phyloP scores from a whole-genome alignment of 306 rosid species.

The Ormosia semicastrata region DNA sequence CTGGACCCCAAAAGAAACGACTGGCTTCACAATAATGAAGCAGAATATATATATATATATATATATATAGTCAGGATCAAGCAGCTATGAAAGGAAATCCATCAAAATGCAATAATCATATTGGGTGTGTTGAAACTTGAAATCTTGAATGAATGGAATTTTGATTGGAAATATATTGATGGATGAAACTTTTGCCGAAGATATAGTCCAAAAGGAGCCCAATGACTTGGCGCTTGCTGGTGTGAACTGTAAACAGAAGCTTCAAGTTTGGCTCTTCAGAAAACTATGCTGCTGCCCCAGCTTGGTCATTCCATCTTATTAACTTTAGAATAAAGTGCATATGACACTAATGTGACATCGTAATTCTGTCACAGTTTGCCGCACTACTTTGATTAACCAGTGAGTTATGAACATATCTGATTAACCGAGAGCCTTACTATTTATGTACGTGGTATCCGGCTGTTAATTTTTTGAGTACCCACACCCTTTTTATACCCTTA shows the following conservation, averaged over 20 bases:
- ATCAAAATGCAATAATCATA: not conserved
- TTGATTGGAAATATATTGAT: conserved; percentile 6
- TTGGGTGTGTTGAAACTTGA: not conserved
- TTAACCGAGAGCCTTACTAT: no score
- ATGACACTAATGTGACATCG: not conserved
- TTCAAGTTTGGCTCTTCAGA: not conserved
- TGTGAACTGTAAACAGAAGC: conserved; percentile 16
- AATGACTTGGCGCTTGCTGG: not conserved
- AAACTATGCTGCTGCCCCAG: not conserved
- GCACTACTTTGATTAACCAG: not conserved
- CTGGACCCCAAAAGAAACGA: not conserved
- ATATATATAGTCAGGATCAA: not conserved
- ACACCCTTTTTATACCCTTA: no score
- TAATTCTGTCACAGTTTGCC: not conserved
- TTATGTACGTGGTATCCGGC: no score
- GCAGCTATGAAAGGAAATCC: not conserved
- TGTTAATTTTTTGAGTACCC: no score
- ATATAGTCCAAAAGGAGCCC: conserved; percentile 13
- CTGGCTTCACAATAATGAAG: not conserved
- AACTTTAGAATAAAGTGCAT: not conserved
- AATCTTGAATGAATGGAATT: conserved; percentile 17
- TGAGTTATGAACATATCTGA: no score
- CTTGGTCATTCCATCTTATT: not conserved
- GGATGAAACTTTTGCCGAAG: not conserved
- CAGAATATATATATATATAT: not conserved